phyloP scores from a whole-genome alignment of 2,329 filamentous ascomycete species.

The Verticillium longisporum region DNA sequence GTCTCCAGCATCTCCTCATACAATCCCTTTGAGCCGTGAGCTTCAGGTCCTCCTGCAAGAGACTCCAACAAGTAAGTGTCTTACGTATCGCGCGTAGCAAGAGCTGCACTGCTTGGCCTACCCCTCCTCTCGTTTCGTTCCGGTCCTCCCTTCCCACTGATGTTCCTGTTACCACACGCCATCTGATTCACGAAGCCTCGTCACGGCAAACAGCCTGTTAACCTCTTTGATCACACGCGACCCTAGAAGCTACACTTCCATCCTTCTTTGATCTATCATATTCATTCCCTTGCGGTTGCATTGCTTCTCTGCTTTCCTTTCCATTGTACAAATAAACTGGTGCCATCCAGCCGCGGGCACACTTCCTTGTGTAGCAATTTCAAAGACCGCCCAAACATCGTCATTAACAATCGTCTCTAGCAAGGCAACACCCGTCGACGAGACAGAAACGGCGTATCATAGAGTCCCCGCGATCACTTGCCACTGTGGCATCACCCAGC shows the following conservation, averaged over 20 bases:
- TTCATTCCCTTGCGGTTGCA: too few species aligned
- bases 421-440: not conserved
- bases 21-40: not conserved
- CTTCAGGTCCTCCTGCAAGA: not conserved
- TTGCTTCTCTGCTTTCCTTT: not conserved
- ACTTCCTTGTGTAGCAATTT: not conserved
- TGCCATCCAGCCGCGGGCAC: not conserved
- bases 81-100: not conserved
- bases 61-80: not conserved
- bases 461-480: too few species aligned
- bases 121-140: not conserved
- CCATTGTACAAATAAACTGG: too few species aligned
- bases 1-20: not conserved
- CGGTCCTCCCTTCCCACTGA: not conserved
- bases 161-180: not conserved
- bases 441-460: too few species aligned
- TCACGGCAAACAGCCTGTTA: not conserved
- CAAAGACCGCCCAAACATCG: not conserved
- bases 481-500: not conserved
- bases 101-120: not conserved
- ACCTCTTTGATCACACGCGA: not conserved
- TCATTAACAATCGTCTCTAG: not conserved
- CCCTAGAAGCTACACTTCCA: not conserved
- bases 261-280: not conserved
- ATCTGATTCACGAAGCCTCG: not conserved